phyloP scores from a whole-genome alignment of 116 monocot genomes.

The Posidonia oceanica region DNA sequence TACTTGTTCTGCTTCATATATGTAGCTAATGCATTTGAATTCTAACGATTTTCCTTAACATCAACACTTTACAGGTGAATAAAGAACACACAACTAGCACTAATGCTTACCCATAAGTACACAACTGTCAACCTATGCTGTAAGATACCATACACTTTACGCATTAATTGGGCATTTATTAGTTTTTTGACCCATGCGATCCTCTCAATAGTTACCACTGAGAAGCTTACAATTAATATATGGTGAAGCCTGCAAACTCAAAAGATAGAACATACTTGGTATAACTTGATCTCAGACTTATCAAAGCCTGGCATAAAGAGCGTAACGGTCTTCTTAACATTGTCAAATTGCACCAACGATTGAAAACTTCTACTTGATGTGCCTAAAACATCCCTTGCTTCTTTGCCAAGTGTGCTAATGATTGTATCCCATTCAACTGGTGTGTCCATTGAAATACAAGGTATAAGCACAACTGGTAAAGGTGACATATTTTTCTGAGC shows the following conservation, averaged over 20 bases:
- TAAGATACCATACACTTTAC: no score
- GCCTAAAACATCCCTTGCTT: conserved; percentile 37
- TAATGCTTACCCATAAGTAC: no score
- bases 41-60: no score
- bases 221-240: no score
- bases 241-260: neutral
- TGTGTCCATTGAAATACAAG: conserved; percentile 34
- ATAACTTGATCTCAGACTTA: conserved; percentile 84
- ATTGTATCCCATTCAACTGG: conserved; percentile 37
- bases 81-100: no score
- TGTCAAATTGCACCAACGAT: conserved; percentile 60
- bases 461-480: conserved; percentile 43
- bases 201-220: no score
- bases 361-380: conserved; percentile 13
- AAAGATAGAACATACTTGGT: conserved; percentile 41
- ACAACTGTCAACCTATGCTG: no score
- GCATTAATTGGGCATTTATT: no score
- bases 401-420: conserved; percentile 20
- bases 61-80: no score
- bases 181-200: no score
- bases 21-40: no score
- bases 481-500: conserved; percentile 54
- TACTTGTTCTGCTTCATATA: no score
- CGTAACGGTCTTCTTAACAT: conserved; percentile 40
- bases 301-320: conserved; percentile 95